phyloP scores from a whole-genome alignment of 306 rosid genomes.

The Myrica gale region DNA sequence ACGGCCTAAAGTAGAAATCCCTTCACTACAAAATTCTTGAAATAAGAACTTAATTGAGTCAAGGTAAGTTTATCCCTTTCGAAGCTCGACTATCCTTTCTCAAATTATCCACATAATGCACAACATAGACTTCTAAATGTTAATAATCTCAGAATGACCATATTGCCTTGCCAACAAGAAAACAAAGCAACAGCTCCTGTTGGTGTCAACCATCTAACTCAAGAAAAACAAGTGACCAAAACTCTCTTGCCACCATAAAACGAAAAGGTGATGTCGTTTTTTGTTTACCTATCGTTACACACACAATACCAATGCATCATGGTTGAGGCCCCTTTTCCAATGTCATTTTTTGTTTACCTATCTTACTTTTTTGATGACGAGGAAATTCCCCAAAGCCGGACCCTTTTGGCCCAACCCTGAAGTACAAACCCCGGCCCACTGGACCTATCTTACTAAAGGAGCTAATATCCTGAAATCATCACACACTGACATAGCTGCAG shows the following conservation, averaged over 20 bases:
- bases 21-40: neutral
- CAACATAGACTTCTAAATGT: too few species aligned
- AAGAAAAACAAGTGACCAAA: neutral
- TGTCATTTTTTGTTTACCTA: too few species aligned
- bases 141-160: too few species aligned
- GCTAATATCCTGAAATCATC: constrained; percentile 6
- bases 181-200: too few species aligned
- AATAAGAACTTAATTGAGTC: neutral
- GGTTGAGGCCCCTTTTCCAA: too few species aligned
- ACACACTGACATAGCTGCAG: neutral
- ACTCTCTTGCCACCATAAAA: neutral
- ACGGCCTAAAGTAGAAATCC: neutral
- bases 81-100: neutral
- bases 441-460: neutral
- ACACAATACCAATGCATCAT: neutral
- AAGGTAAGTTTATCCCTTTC: neutral
- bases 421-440: too few species aligned
- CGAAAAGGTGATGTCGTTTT: neutral
- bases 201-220: too few species aligned
- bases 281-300: neutral
- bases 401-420: too few species aligned
- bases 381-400: too few species aligned
- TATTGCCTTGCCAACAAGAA: too few species aligned
- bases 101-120: neutral
- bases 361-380: too few species aligned